phyloP scores from a whole-genome alignment of 2,329 filamentous ascomycete species.

The Penicillium sp. region DNA sequence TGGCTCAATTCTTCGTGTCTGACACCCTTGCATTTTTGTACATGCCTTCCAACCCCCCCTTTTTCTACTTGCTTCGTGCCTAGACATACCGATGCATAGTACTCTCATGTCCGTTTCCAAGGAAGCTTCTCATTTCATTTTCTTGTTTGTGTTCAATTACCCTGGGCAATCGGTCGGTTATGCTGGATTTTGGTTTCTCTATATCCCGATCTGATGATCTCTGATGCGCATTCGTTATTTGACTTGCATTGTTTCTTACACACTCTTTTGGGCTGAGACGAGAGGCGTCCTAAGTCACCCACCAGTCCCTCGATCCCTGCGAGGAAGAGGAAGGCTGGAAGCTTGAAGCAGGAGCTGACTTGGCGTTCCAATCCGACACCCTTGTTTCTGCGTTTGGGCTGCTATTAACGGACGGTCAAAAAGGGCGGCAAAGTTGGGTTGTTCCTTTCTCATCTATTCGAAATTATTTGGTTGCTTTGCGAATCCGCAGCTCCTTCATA shows the following conservation, averaged over 20 bases:
- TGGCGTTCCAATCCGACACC: neutral
- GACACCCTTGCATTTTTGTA: constrained; percentile 16
- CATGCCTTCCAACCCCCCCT: constrained; percentile 12
- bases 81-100: constrained; percentile 14
- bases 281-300: neutral
- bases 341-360: neutral
- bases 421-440: constrained; percentile 1
- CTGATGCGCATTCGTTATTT: constrained; percentile 6
- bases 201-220: constrained; percentile 7
- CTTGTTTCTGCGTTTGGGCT: constrained; percentile 1
- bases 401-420: constrained; percentile 7
- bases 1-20: neutral
- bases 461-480: neutral
- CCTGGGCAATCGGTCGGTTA: neutral
- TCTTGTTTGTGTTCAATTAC: constrained; percentile 7
- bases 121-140: constrained; percentile 4
- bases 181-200: neutral
- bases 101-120: neutral
- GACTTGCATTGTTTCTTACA: constrained; percentile 6
- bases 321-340: neutral
- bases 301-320: neutral
- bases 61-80: constrained; percentile 6
- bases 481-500: neutral
- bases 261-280: neutral
- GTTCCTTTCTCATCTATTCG: neutral